Evolutionary conservation across 2,329 filamentous ascomycete species (phyloP).

Genomic region (Dactylellina leptospora): DNA sequence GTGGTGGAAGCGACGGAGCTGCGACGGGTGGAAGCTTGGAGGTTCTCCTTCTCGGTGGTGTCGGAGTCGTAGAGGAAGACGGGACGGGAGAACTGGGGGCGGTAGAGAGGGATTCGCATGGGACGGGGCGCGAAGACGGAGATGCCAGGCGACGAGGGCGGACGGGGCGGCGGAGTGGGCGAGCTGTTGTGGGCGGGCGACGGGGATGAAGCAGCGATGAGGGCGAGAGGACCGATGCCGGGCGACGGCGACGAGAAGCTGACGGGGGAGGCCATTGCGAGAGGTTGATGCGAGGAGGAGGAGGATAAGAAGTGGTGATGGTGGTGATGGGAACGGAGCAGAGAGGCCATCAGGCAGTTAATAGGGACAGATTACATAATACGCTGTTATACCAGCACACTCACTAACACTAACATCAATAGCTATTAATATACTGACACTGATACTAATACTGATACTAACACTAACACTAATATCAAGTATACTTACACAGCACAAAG

Average conservation of each 20-base stretch:
- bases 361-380: background rate
- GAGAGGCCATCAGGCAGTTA: too few species aligned
- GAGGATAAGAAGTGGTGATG: conserved; percentile 16
- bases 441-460: too few species aligned
- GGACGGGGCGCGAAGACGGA: conserved; percentile 51
- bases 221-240: too few species aligned
- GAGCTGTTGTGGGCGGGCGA: conserved; percentile 29
- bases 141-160: conserved; percentile 50
- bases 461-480: too few species aligned
- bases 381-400: too few species aligned
- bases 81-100: conserved; percentile 51
- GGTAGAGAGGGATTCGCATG: conserved; percentile 51
- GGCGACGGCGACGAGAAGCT: conserved; percentile 15
- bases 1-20: conserved; percentile 48
- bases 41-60: conserved; percentile 41
- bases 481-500: too few species aligned
- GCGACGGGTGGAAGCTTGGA: conserved; percentile 34
- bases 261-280: conserved; percentile 29
- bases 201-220: conserved; percentile 25
- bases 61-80: conserved; percentile 53
- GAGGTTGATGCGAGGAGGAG: conserved; percentile 36
- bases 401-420: too few species aligned
- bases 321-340: background rate
- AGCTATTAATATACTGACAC: too few species aligned
- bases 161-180: conserved; percentile 47